Conservation (phyloP, 2,329 filamentous ascomycete genomes). For the Purpureocillium lavendulum region DNA sequence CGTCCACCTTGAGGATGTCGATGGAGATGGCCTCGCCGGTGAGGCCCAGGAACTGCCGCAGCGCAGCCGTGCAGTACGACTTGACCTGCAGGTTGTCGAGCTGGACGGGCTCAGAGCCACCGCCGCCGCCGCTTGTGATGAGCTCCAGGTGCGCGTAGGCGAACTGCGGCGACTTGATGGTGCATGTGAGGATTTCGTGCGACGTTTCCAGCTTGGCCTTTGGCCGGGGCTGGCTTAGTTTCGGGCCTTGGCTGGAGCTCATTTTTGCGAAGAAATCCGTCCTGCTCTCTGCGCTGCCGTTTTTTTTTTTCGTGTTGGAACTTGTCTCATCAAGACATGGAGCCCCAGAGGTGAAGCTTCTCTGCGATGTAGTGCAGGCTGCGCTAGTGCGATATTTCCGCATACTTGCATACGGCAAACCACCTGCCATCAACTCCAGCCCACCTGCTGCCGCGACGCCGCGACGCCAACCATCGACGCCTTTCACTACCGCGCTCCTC, state of each 20-base stretch:
- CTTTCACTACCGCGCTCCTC: too few species aligned
- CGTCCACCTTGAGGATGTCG: constrained; percentile 59
- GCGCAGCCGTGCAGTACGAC: constrained; percentile 53
- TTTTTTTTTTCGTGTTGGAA: too few species aligned
- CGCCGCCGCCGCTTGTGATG: constrained; percentile 23
- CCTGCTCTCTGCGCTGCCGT: too few species aligned
- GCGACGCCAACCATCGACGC: too few species aligned
- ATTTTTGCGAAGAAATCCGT: too few species aligned
- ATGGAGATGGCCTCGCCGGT: constrained; percentile 59
- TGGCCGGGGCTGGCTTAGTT: constrained; percentile 13
- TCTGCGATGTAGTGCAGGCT: too few species aligned
- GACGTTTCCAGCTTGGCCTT: constrained; percentile 27
- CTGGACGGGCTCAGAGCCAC: constrained; percentile 10
- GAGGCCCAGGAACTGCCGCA: constrained; percentile 62
- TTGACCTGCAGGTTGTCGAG: constrained; percentile 57
- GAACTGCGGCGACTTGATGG: constrained; percentile 42
- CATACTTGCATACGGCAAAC: too few species aligned
- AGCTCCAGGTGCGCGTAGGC: constrained; percentile 50
- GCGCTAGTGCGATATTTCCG: too few species aligned
- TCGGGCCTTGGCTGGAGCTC: background rate
- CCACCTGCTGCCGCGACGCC: too few species aligned
- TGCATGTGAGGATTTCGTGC: constrained; percentile 41
- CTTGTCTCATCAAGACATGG: too few species aligned
- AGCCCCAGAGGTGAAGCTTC: too few species aligned
- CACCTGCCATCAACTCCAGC: too few species aligned